phyloP scores from a whole-genome alignment of 176 grass and related monocot genomes.

The Eragrostis curvula region DNA sequence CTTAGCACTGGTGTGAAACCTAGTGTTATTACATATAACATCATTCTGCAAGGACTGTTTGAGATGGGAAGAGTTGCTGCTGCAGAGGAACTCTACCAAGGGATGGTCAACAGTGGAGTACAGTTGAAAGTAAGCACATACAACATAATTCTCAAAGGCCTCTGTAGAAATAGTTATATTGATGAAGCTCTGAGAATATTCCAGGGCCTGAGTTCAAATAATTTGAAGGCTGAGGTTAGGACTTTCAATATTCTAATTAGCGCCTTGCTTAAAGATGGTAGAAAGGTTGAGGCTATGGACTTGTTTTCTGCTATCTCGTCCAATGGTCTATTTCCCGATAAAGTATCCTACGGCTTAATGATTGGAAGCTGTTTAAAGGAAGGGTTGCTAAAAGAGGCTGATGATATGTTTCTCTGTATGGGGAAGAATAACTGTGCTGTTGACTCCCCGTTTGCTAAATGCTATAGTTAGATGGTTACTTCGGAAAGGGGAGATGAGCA shows the following conservation, averaged over 20 bases:
- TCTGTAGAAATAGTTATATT: neutral
- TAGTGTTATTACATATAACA: no score
- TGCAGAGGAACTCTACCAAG: neutral
- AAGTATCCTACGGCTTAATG: neutral
- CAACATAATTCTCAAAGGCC: neutral
- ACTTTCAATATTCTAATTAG: neutral
- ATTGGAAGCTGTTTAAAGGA: neutral
- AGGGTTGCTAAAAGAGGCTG: neutral
- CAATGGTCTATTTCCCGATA: neutral
- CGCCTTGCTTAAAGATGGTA: neutral
- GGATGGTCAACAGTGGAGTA: neutral
- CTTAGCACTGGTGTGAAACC: no score
- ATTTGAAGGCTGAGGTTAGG: neutral
- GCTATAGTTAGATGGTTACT: neutral
- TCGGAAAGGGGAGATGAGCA: neutral
- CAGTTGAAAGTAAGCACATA: fast-evolving
- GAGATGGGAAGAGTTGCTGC: no score
- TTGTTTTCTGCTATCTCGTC: neutral
- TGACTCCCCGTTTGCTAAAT: neutral
- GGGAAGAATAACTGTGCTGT: neutral
- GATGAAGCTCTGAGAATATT: neutral
- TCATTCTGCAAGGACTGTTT: no score
- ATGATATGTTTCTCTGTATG: neutral
- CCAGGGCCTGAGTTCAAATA: neutral
- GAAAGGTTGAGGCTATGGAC: neutral